phyloP scores from a whole-genome alignment of 495 filamentous ascomycete genomes.

The Aspergillus cavernicola region DNA sequence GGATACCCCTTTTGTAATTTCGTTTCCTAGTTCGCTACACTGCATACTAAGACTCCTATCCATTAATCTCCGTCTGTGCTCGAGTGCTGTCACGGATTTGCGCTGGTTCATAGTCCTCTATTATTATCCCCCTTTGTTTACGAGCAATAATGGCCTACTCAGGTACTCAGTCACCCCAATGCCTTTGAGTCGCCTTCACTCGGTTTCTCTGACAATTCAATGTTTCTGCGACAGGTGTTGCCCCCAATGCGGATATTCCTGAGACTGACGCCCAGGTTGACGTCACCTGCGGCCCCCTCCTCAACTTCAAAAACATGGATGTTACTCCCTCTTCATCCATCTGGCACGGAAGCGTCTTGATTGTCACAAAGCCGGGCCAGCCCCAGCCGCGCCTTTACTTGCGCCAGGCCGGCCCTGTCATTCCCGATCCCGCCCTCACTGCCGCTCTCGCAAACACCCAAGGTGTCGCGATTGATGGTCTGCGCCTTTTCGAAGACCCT shows the following conservation, averaged over 20 bases:
- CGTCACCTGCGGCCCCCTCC: constrained; percentile 72
- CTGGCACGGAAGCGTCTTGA: constrained; percentile 81
- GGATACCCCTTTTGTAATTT: constrained; percentile 3
- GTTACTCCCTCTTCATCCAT: constrained; percentile 43
- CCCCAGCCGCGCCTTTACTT: constrained; percentile 48
- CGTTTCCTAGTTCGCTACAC: neutral
- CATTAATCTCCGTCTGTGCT: neutral
- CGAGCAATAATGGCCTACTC: constrained; percentile 9
- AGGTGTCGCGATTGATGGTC: constrained; percentile 39
- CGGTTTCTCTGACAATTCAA: constrained; percentile 1
- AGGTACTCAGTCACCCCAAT: constrained; percentile 1
- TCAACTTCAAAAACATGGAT: constrained; percentile 85
- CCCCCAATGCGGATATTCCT: constrained; percentile 11
- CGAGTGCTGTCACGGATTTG: no score
- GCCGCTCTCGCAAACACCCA: constrained; percentile 7
- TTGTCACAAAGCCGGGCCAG: constrained; percentile 68
- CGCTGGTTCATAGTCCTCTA: neutral
- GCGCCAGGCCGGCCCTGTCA: constrained; percentile 41
- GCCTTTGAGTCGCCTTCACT: neutral
- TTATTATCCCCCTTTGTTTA: neutral
- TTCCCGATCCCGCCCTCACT: constrained; percentile 8
- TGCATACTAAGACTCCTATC: neutral
- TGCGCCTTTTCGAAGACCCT: constrained; percentile 76
- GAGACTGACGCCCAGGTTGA: constrained; percentile 45
- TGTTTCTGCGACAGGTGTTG: neutral